phyloP scores from a whole-genome alignment of 805 yeast genomes.

The Yamadazyma nakazawae region DNA sequence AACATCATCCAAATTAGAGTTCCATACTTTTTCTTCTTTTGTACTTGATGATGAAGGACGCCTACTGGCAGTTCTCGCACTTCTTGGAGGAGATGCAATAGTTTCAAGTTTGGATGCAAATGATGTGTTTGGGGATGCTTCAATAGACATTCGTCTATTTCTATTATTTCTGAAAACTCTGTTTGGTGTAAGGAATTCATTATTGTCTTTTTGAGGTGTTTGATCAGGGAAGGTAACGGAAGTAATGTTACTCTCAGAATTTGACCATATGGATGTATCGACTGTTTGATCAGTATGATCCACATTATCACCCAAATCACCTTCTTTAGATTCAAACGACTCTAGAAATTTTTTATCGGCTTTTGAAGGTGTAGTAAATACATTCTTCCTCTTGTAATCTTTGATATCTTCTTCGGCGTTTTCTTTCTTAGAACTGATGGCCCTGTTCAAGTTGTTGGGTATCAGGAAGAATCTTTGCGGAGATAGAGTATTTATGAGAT shows the following conservation, averaged over 20 bases:
- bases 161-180: conserved; percentile 18
- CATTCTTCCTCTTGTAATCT: conserved; percentile 6
- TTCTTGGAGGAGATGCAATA: conserved; percentile 17
- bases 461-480: conserved; percentile 33
- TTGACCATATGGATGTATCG: conserved; percentile 9
- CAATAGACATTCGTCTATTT: conserved; percentile 16
- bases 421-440: conserved; percentile 21
- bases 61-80: conserved; percentile 4
- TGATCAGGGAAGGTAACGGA: conserved; percentile 2
- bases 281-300: background rate
- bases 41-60: conserved; percentile 4
- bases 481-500: conserved; percentile 24
- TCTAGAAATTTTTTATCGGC: conserved; percentile 3
- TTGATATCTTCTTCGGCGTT: background rate
- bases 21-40: conserved; percentile 31
- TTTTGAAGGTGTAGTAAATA: conserved; percentile 12
- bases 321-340: background rate
- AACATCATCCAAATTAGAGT: conserved; percentile 31
- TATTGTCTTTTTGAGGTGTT: background rate
- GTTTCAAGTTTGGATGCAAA: conserved; percentile 36
- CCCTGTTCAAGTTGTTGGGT: conserved; percentile 19
- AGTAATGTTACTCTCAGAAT: conserved; percentile 7
- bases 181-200: conserved; percentile 31
- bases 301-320: background rate
- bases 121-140: conserved; percentile 33